These are phyloP conservation scores for Raphanus hybrid DNA, from an alignment of 441 rosid genomes.

Conservation along the genomic window DNA sequence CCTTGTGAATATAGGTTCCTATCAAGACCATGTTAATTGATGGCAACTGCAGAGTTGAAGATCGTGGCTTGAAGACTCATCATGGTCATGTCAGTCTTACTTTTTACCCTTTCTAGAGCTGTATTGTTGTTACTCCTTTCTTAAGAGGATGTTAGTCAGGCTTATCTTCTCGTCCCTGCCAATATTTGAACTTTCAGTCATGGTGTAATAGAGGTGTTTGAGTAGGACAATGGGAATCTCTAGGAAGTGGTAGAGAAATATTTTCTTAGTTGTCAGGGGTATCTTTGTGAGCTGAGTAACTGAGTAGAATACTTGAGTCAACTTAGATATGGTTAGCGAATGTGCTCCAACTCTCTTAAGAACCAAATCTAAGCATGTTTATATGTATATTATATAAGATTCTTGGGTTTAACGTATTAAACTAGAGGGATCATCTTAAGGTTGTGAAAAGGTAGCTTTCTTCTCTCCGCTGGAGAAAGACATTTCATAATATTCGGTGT, in stretches of 20 bases:
- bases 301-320: conserved; percentile 4
- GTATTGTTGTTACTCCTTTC: too few relatives aligned
- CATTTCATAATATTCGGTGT: not conserved
- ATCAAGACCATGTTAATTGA: conserved; percentile 94
- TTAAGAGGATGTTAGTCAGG: conserved; percentile 2
- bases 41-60: conserved; percentile 99
- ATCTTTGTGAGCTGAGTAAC: not conserved
- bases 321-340: not conserved
- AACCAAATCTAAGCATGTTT: not conserved
- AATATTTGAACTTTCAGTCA: not conserved
- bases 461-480: not conserved
- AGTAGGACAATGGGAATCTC: too few relatives aligned
- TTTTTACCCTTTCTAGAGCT: too few relatives aligned
- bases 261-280: conserved; percentile 11
- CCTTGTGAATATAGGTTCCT: conserved; percentile 67
- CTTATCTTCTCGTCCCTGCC: conserved; percentile 9
- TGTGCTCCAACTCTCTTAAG: conserved; percentile 21
- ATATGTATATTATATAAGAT: not conserved
- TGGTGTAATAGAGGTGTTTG: too few relatives aligned
- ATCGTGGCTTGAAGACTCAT: conserved; percentile 98
- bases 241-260: conserved; percentile 17
- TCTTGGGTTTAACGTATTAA: not conserved
- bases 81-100: conserved; percentile 82
- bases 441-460: conserved; percentile 15
- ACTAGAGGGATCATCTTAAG: conserved; percentile 4